phyloP scores from a whole-genome alignment of 441 rosid genomes.

The Pelargonium myrrhifolium region DNA sequence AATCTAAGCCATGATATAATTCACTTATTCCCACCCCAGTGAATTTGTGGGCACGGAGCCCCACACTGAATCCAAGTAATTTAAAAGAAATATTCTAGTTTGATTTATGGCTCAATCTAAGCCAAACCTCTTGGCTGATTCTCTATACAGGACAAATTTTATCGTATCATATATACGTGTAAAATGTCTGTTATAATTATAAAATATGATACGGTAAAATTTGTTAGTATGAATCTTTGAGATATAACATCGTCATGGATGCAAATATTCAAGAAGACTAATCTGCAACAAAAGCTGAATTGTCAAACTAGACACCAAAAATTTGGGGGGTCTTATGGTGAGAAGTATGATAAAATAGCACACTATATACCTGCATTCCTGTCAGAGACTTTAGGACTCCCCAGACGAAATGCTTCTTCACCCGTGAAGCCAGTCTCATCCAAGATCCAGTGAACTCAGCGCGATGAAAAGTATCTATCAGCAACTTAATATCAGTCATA shows the following conservation, averaged over 20 bases:
- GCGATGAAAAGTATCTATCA: slow-evolving; percentile 93
- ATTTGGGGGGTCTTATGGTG: not conserved
- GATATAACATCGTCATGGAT: not conserved
- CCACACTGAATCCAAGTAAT: no score
- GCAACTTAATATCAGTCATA: slow-evolving; percentile 82
- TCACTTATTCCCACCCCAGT: no score
- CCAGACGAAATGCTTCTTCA: slow-evolving; percentile 94
- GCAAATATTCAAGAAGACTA: not conserved
- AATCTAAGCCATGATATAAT: no score
- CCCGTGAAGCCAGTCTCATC: slow-evolving; percentile 91
- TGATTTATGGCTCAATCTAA: no score
- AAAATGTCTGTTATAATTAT: not conserved
- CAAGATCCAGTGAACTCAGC: slow-evolving; percentile 90
- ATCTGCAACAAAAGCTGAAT: not conserved
- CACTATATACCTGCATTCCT: slow-evolving; percentile 79
- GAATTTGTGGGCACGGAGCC: no score
- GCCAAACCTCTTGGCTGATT: no score
- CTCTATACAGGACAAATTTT: no score
- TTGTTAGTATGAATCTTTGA: not conserved
- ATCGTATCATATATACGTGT: no score
- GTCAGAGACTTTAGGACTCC: slow-evolving; percentile 96
- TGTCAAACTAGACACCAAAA: not conserved
- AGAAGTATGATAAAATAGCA: not conserved
- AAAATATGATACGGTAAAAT: not conserved
- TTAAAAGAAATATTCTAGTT: no score